Base-by-base conservation (phyloP, 2,329 filamentous ascomycete species). In the Geosmithia morbida region DNA sequence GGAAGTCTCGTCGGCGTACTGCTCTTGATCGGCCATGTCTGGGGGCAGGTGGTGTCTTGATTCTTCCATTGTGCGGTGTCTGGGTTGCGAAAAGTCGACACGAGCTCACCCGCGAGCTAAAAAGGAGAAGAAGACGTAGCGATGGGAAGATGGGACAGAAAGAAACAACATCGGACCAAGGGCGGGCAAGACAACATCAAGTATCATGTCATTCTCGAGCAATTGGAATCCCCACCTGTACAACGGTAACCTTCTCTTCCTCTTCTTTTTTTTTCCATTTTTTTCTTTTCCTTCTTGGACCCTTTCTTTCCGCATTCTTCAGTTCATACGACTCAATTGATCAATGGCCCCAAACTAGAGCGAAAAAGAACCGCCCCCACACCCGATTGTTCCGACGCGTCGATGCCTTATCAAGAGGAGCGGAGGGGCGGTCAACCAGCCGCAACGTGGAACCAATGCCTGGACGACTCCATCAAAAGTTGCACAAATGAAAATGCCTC, bases 1-100 rank as follows among this genome's bases (percentile, higher is more conserved):
- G 0, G 54, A 51, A 16, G 51, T 51, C 45, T 58, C 57, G 18
- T 54, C 51, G 13, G 20, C 51, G 7, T 8, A 13, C n/a, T 19
- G 13, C 2, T 41, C 33, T 20, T 46, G 17, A 10, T 46, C 41
- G 41, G 17, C 11, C 19, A 20, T 16, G 18, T 7, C 14, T 11
- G 18, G 41, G 7, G 41, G 19, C 8, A 20, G 41, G 8, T 22
- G 41, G 7, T 20, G 19, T 20, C 41, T 20, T 26, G 19, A 22
- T 13, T 43, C 18, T 17, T 18, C 8, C 41, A 43, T 43, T 19
- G 19, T 43, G 41, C 14, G 5, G 33, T 37, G 6, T 37, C 33
- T n/a, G 33, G 33, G 33, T 37, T 37, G 3, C 6, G 13, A 3
- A 37, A 16, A 37, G 11, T 13, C 6, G 13, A 37, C 11, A 37